These are phyloP conservation scores for Penicillium ucsense DNA, from an alignment of 495 filamentous ascomycete genomes.

Conservation along the genomic window DNA sequence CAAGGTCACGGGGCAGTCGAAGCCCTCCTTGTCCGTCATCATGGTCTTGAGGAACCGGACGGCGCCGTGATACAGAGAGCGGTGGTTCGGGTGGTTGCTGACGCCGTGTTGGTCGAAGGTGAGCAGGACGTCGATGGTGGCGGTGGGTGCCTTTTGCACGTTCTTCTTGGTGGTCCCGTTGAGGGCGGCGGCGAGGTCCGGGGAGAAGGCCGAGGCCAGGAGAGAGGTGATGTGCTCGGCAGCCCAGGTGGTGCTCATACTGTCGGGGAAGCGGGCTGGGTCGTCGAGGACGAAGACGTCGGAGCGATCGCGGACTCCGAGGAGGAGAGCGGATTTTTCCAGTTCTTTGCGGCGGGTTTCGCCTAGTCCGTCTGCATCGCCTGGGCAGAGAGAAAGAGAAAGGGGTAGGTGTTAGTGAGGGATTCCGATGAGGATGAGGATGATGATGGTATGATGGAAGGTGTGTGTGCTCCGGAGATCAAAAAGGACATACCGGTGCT, in stretches of 20 bases:
- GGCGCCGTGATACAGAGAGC: constrained; percentile 74
- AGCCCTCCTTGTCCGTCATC: constrained; percentile 54
- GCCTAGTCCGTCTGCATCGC: constrained; percentile 81
- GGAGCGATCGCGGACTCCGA: constrained; percentile 62
- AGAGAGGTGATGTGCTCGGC: constrained; percentile 55
- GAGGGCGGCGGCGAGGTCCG: constrained; percentile 35
- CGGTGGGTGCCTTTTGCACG: constrained; percentile 32
- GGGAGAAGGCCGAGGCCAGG: constrained; percentile 59
- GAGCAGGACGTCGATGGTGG: constrained; percentile 69
- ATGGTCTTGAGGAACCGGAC: constrained; percentile 55
- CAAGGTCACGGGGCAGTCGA: constrained; percentile 62
- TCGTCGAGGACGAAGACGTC: constrained; percentile 81
- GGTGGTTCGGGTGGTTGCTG: constrained; percentile 85
- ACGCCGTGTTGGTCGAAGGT: constrained; percentile 80
- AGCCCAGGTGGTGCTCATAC: constrained; percentile 71
- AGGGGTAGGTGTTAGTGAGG: too few relatives aligned
- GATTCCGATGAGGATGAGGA: too few relatives aligned
- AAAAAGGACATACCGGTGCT: constrained; percentile 53
- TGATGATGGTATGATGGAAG: too few relatives aligned
- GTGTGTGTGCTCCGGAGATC: too few relatives aligned
- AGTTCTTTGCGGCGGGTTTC: constrained; percentile 75
- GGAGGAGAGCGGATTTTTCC: constrained; percentile 57
- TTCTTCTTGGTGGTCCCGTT: constrained; percentile 12
- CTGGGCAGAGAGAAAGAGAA: constrained; percentile 23
- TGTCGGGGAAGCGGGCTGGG: constrained; percentile 67